Evolutionary conservation across 2,329 filamentous ascomycete genomes (phyloP), one percentile per base, ranked within the genome.

Genomic region (Xylariaceae sp.): DNA sequence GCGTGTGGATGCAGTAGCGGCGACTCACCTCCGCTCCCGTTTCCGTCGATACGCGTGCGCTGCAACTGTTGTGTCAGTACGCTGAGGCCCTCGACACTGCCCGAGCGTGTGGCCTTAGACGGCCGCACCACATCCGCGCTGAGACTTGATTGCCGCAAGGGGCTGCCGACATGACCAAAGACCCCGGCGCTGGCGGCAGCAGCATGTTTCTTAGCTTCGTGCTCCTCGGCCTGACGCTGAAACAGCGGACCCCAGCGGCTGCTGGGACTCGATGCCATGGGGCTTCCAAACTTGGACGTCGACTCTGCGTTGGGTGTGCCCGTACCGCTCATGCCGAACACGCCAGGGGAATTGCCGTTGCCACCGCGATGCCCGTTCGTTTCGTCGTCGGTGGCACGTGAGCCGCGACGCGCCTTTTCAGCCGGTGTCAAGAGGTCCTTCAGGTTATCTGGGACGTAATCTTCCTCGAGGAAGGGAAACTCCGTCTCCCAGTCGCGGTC

Each of bases 401-500:
- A 84, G 11, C 80, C 79, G 37, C 81, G 68, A 9, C 81, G 71
- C 9, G 79, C 81, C 60, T 84, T 83, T 56, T 85, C 81, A 12
- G 79, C 78, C 1, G 81, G 79, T 3, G 81, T 85, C 51, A 85
- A 64, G 12, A 85, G 68, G 45, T 85, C 81, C 52, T 81, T 79
- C 28, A 84, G 66, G 43, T 80, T 76, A 46, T 78, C 85, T 0
- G 91, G 93, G 9, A 97, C 73, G 55, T 93, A 87, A 56, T 95
- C 89, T 57, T 95, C 90, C 62, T 95, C 88, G 54, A 71, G 57
- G 53, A 93, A 91, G 22, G 84, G 78, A 56, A 94, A 93, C 42
- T 78, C 74, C 42, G 72, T 63, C 37, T 81, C 78, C 80, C 80
- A 83, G 53, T 83, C 80, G 42, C 72, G 72, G 50, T 83, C 79